Base-by-base conservation (phyloP, 768 basidiomycete species). In the Mycena leptocephala region DNA sequence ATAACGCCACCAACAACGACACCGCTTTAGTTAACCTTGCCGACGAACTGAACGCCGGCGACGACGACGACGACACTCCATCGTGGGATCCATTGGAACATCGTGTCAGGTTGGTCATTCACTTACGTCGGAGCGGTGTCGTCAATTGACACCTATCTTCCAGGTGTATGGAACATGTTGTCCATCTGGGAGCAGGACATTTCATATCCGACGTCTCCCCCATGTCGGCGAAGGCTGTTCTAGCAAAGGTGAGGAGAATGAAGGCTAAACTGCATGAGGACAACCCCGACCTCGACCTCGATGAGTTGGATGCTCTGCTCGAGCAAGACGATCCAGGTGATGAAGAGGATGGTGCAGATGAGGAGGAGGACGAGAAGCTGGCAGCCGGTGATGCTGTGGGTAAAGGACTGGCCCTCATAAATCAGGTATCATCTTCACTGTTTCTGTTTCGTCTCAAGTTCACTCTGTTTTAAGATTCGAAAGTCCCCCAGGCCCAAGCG, bases 151-250 rank as follows among this genome's bases (percentile, higher is more conserved):
- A 35, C 32, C 11, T 32, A 33, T 67, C 14, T 64, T 67, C 41
- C 59, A 82, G 82, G 48, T 86, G 85, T 76, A 85, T 86, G 80
- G 85, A 86, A 66, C 85, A 86, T 61, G 74, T 77, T 0, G 59
- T 85, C 20, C 77, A 85, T 70, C 82, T 85, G 30, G 79, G 74
- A 14, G 82, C 82, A 0, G 76, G 79, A 22, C 78, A 80, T 28
- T 84, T 86, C 62, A 72, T 85, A 28, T 71, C 83, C 46, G 73
- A 77, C 6, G 72, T 85, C 1, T 76, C 78, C 30, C 82, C 76
- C 0, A 43, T 76, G 30, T 66, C 62, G 9, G 24, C 53, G 33
- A 18, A 48, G 74, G 65, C 55, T 20, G 71, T 72, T 2, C 30
- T 65, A 2, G 71, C 51, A 1, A 72, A 72, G 30, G 62, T 35